A percentile compares a stretch with the other conserved stretches of the same genome.
phyloP scores from a whole-genome alignment of 768 basidiomycete genomes.

The Agrocybe praecox region DNA sequence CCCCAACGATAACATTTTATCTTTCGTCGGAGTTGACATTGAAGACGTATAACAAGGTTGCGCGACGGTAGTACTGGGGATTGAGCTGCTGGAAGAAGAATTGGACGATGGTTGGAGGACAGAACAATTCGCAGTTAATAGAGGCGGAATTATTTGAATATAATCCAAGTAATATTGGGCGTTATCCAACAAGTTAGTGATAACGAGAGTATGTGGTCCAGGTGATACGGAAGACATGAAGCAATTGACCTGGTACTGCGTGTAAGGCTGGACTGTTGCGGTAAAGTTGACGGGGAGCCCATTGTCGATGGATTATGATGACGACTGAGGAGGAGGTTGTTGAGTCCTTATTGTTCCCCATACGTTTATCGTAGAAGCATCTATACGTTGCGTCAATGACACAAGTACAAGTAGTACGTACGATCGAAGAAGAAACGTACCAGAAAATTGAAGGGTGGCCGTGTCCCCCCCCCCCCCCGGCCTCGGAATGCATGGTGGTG shows the following conservation, averaged over 20 bases:
- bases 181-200: background rate
- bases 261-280: background rate
- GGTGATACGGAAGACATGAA: background rate
- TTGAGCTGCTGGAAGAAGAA: too few relatives aligned
- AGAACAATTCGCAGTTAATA: background rate
- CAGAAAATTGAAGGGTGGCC: too few relatives aligned
- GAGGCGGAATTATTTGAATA: background rate
- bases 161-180: background rate
- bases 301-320: background rate
- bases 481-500: too few relatives aligned
- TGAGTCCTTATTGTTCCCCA: background rate
- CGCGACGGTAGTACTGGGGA: too few relatives aligned
- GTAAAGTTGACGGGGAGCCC: background rate
- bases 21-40: too few relatives aligned
- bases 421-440: too few relatives aligned
- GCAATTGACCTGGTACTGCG: background rate
- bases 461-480: too few relatives aligned
- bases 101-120: too few relatives aligned
- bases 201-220: background rate
- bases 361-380: background rate
- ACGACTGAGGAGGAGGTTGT: background rate
- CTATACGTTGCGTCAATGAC: background rate
- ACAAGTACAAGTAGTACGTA: too few relatives aligned
- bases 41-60: too few relatives aligned
- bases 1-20: too few relatives aligned